Percentiles rank a stretch among this genome's conserved stretches.
These are phyloP conservation scores for Pythium oligandrum DNA, from an alignment of 352 stramenopile genomes.

Conservation along the genomic window DNA sequence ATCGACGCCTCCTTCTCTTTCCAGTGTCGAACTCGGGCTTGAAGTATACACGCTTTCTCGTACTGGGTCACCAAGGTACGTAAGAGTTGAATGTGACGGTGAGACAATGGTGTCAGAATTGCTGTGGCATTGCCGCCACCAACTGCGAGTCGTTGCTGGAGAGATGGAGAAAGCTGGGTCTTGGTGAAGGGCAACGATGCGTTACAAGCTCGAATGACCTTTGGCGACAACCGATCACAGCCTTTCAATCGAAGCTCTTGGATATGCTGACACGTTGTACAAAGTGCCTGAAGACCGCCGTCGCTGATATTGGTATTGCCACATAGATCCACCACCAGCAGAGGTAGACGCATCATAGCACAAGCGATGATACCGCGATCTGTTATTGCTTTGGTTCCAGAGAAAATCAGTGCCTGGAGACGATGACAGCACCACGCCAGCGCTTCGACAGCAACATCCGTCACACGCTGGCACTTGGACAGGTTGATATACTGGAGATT, in stretches of 20 bases:
- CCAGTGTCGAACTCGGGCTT: constrained; percentile 42
- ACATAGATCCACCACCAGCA: constrained; percentile 44
- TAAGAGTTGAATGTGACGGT: constrained; percentile 33
- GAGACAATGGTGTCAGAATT: constrained; percentile 24
- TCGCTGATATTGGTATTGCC: constrained; percentile 63
- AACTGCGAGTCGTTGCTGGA: constrained; percentile 36
- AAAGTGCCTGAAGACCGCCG: constrained; percentile 31
- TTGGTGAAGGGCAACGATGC: constrained; percentile 39
- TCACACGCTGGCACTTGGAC: constrained; percentile 56
- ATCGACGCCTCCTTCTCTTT: constrained; percentile 32
- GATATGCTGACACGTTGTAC: constrained; percentile 33
- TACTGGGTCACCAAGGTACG: constrained; percentile 28
- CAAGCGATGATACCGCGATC: constrained; percentile 41
- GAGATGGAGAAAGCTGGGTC: constrained; percentile 18
- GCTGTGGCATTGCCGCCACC: constrained; percentile 28
- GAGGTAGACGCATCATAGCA: constrained; percentile 33
- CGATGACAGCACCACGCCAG: constrained; percentile 39
- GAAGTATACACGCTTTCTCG: constrained; percentile 29
- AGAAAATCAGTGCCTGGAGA: constrained; percentile 31
- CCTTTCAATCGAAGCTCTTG: constrained; percentile 56
- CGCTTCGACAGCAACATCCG: constrained; percentile 41
- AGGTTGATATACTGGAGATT: constrained; percentile 46
- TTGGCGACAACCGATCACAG: constrained; percentile 50
- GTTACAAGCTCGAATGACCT: constrained; percentile 29
- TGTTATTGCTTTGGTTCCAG: constrained; percentile 37